phyloP scores from a whole-genome alignment of 305 asterid species.

The Plantago rigida region DNA sequence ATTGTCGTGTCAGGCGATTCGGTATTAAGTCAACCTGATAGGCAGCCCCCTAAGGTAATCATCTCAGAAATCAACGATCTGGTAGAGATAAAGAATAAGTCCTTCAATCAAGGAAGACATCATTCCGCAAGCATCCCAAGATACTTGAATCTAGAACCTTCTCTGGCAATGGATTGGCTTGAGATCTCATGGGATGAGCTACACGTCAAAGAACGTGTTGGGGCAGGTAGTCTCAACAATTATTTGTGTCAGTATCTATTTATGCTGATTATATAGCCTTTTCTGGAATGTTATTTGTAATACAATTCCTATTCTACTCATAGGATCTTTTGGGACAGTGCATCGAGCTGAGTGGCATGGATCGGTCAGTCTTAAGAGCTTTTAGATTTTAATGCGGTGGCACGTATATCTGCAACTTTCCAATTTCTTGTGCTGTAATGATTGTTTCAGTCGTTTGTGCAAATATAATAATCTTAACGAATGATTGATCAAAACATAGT shows the following conservation, averaged over 20 bases:
- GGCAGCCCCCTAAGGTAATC: conserved; percentile 36
- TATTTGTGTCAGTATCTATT: conserved; percentile 14
- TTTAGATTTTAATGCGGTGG: conserved; percentile 1
- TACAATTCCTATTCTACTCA: conserved; percentile 14
- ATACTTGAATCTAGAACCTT: conserved; percentile 71
- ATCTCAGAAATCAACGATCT: conserved; percentile 34
- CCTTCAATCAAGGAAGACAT: conserved; percentile 31
- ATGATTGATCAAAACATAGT: neutral
- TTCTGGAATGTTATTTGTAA: conserved; percentile 19
- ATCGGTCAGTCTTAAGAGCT: conserved; percentile 50
- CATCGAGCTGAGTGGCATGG: conserved; percentile 99
- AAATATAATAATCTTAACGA: neutral
- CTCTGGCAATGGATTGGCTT: conserved; percentile 95
- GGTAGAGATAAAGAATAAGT: conserved; percentile 35
- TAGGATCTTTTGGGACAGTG: conserved; percentile 97
- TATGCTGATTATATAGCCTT: conserved; percentile 7
- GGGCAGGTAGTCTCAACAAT: conserved; percentile 53
- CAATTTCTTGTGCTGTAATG: conserved; percentile 4
- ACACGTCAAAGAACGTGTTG: conserved; percentile 82
- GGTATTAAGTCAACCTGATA: conserved; percentile 33
- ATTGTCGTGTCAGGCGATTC: conserved; percentile 42
- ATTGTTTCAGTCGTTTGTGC: conserved; percentile 6
- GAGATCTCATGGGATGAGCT: conserved; percentile 93
- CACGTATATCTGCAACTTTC: neutral
- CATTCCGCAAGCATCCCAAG: conserved; percentile 44